Percentiles rank a stretch among this genome's conserved stretches.
phyloP scores from a whole-genome alignment of 257 asterid genomes.

The Misopates orontium region DNA sequence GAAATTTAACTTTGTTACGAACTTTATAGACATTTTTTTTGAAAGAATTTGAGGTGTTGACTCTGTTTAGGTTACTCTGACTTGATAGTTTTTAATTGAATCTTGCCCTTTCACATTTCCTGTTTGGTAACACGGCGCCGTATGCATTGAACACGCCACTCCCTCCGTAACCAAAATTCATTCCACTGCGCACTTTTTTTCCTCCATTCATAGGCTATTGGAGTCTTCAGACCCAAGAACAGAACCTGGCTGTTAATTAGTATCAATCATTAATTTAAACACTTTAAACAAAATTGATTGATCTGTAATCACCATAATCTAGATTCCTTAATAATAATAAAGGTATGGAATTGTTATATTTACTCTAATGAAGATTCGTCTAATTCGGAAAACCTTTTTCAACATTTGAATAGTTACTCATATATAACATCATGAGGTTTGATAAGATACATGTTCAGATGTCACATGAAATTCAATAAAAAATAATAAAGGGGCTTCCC shows the following conservation, averaged over 20 bases:
- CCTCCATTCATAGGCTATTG: conserved; percentile 66
- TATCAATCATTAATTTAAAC: background rate
- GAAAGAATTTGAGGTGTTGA: too few relatives aligned
- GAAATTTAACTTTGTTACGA: too few relatives aligned
- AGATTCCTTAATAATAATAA: background rate
- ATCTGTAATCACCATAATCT: background rate
- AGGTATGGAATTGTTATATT: background rate
- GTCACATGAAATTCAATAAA: too few relatives aligned
- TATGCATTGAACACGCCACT: conserved; percentile 81
- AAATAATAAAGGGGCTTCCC: too few relatives aligned
- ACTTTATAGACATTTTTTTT: too few relatives aligned
- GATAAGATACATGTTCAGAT: too few relatives aligned
- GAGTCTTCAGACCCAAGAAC: conserved; percentile 67
- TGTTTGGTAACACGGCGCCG: conserved; percentile 50
- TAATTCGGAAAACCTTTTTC: background rate
- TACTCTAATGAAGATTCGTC: background rate
- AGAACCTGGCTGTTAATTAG: conserved; percentile 58
- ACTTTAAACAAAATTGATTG: background rate
- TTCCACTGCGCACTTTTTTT: conserved; percentile 48
- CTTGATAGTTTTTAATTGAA: too few relatives aligned
- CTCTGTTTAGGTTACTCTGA: too few relatives aligned
- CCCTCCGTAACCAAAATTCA: conserved; percentile 93
- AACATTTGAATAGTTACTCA: background rate
- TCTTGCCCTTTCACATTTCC: too few relatives aligned
- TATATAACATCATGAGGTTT: too few relatives aligned